A percentile compares a stretch with the other conserved stretches of the same genome.
Conservation (phyloP, 2,329 filamentous ascomycete species). For the Colletotrichum musicola region DNA sequence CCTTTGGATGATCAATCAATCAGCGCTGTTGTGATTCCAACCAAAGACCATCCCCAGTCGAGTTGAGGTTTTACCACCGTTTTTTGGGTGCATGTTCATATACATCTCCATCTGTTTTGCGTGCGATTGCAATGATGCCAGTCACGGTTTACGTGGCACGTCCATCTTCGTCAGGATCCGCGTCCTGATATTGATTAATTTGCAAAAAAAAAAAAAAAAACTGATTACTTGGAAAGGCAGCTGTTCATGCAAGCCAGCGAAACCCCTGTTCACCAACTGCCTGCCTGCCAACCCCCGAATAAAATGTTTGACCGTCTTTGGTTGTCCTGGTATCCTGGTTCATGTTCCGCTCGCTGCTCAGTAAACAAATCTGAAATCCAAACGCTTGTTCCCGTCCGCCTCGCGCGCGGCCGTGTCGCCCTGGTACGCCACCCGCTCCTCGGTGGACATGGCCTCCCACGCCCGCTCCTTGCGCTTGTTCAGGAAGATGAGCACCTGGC, state of each 20-base stretch:
- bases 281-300: background rate
- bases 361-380: conserved; percentile 39
- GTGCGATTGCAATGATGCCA: no score
- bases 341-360: conserved; percentile 16
- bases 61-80: no score
- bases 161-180: background rate
- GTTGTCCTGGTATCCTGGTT: no score
- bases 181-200: background rate
- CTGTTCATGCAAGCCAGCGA: conserved; percentile 1
- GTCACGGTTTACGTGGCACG: no score
- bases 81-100: no score
- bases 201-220: background rate
- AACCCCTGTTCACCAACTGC: background rate
- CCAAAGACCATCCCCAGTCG: no score
- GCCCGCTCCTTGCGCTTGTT: conserved; percentile 52
- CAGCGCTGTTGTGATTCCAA: background rate
- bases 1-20: conserved; percentile 2
- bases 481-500: conserved; percentile 55
- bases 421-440: conserved; percentile 51
- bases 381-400: conserved; percentile 61
- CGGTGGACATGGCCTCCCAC: conserved; percentile 54
- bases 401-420: conserved; percentile 58
- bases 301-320: background rate
- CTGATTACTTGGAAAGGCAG: conserved; percentile 12
- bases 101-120: no score